A percentile compares a stretch with the other conserved stretches of the same genome.
phyloP scores from a whole-genome alignment of 371 early-diverging fungal genomes.

The Actinomucor elegans region DNA sequence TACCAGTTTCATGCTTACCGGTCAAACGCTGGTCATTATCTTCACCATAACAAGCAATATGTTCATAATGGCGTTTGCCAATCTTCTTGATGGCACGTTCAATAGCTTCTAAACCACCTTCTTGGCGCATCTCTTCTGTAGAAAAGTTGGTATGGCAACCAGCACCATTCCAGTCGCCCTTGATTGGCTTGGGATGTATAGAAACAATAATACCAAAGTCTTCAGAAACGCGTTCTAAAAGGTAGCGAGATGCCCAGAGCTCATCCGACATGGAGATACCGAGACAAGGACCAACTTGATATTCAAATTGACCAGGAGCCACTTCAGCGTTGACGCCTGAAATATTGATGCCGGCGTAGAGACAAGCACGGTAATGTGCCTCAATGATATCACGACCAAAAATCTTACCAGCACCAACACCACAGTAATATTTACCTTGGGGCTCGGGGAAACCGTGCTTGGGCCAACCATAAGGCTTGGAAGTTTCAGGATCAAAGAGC shows the following conservation, averaged over 20 bases:
- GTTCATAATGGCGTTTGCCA: conserved; percentile 49
- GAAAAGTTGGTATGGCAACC: conserved; percentile 60
- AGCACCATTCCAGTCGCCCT: conserved; percentile 63
- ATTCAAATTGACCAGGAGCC: conserved; percentile 64
- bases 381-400: conserved; percentile 66
- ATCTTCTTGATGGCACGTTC: conserved; percentile 59
- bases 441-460: conserved; percentile 61
- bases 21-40: conserved; percentile 66
- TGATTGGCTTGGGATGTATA: conserved; percentile 58
- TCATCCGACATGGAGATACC: conserved; percentile 59
- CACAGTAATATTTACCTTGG: conserved; percentile 60
- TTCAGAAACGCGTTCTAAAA: conserved; percentile 59
- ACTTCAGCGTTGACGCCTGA: conserved; percentile 61
- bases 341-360: conserved; percentile 59
- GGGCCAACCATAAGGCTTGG: conserved; percentile 61
- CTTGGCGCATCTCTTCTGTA: conserved; percentile 59
- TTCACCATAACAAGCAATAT: conserved; percentile 67
- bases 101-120: conserved; percentile 57
- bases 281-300: conserved; percentile 62
- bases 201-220: conserved; percentile 60
- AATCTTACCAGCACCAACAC: conserved; percentile 50
- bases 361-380: conserved; percentile 60
- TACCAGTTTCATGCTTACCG: conserved; percentile 62
- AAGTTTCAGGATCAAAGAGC: conserved; percentile 53
- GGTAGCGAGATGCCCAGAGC: conserved; percentile 58